Evolutionary conservation across 352 stramenopile species (phyloP).

Genomic region (Pythium rhizo-oryzae): DNA sequence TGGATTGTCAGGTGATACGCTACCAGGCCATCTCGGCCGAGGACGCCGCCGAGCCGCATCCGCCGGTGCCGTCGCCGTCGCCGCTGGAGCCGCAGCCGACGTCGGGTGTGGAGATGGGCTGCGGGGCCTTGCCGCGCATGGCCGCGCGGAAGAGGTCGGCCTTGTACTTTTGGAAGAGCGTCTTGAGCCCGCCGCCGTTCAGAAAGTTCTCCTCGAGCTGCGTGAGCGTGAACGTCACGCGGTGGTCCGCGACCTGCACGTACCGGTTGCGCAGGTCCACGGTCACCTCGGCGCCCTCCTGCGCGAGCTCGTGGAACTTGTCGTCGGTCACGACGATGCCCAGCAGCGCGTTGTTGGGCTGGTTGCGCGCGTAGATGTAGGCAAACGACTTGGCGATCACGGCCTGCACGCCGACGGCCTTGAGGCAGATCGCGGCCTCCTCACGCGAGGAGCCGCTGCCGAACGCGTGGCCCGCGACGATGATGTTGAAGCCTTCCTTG

Average conservation of each 20-base stretch:
- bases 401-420: conserved; percentile 75
- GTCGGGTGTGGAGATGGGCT: conserved; percentile 52
- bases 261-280: conserved; percentile 73
- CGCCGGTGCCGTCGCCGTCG: neutral
- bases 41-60: conserved; percentile 15
- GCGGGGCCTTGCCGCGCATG: conserved; percentile 71
- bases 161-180: conserved; percentile 84
- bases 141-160: conserved; percentile 81
- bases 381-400: conserved; percentile 88
- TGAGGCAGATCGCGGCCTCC: conserved; percentile 80
- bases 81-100: conserved; percentile 51
- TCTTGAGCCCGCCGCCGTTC: conserved; percentile 73
- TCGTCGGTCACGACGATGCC: conserved; percentile 84
- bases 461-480: conserved; percentile 75
- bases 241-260: conserved; percentile 61
- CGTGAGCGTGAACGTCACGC: conserved; percentile 72
- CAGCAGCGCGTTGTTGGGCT: conserved; percentile 83
- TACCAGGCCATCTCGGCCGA: conserved; percentile 23
- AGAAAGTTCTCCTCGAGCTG: conserved; percentile 83
- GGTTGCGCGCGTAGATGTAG: conserved; percentile 87
- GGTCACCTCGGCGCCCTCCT: conserved; percentile 64
- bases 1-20: neutral
- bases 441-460: conserved; percentile 79
- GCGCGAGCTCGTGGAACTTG: conserved; percentile 74
- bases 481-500: conserved; percentile 76